phyloP scores from a whole-genome alignment of 176 grass and related monocot genomes.

The Thinopyrum elongatum region DNA sequence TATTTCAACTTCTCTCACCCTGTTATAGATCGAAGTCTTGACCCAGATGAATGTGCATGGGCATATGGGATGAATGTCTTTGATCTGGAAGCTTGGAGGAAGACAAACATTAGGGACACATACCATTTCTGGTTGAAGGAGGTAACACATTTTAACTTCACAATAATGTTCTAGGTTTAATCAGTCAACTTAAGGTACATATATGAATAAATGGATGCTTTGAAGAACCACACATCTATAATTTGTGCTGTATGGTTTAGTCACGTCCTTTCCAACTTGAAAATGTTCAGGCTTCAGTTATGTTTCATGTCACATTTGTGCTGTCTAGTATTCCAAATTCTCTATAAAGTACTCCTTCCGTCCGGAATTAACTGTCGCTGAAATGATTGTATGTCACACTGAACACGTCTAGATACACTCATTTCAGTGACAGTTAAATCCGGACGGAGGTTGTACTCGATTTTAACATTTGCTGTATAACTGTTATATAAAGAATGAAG shows the following conservation, averaged over 20 bases:
- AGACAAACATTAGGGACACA: constrained; percentile 81
- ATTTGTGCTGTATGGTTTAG: background rate
- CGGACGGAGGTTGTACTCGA: background rate
- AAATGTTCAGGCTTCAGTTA: constrained; percentile 15
- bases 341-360: background rate
- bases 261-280: background rate
- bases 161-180: background rate
- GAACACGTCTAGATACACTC: no score
- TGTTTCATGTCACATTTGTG: constrained; percentile 13
- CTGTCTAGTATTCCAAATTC: background rate
- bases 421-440: no score
- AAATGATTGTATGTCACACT: no score
- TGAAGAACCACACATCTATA: background rate
- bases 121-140: constrained; percentile 96
- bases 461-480: constrained; percentile 6
- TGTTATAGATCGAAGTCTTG: constrained; percentile 65
- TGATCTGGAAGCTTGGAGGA: constrained; percentile 78
- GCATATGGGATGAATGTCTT: constrained; percentile 96
- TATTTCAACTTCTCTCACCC: constrained; percentile 97
- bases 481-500: background rate
- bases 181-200: background rate
- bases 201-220: background rate
- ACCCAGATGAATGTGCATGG: constrained; percentile 90
- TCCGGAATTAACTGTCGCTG: no score
- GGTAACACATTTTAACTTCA: constrained; percentile 45